A percentile compares a stretch with the other conserved stretches of the same genome.
These are phyloP conservation scores for Cladosporium sp. DNA, from an alignment of 2,329 filamentous ascomycete genomes.

Conservation along the genomic window DNA sequence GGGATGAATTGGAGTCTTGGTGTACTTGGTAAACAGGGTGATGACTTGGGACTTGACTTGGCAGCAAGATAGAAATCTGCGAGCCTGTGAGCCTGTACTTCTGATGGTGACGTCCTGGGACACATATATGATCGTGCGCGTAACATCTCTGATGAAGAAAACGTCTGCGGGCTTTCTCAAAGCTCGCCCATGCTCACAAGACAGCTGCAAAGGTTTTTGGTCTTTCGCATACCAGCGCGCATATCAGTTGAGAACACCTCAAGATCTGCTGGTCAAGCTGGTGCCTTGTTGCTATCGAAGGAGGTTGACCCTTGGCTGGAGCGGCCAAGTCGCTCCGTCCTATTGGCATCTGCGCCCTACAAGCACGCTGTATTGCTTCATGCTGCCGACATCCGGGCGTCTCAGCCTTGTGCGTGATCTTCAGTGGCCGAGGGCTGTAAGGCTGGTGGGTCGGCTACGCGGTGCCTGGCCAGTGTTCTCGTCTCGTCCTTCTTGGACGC, in stretches of 20 bases:
- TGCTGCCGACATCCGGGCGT: neutral
- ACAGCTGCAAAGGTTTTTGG: too few species aligned
- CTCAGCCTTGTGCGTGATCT: neutral
- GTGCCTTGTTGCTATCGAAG: too few species aligned
- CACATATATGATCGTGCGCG: neutral
- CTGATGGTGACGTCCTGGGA: neutral
- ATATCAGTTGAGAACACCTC: too few species aligned
- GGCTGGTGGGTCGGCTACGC: neutral
- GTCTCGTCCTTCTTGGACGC: neutral
- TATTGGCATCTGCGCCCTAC: neutral
- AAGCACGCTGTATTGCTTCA: neutral
- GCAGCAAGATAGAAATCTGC: neutral
- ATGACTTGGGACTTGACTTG: constrained; percentile 3
- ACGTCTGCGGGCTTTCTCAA: too few species aligned
- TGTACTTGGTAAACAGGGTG: constrained; percentile 5
- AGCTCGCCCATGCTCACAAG: too few species aligned
- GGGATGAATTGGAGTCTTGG: neutral
- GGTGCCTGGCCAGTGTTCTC: neutral
- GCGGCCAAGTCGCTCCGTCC: neutral
- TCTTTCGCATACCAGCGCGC: too few species aligned
- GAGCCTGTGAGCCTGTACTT: neutral
- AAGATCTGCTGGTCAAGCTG: too few species aligned
- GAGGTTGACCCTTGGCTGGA: too few species aligned
- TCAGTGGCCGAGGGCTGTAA: neutral
- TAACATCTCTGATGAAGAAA: too few species aligned